Base-by-base conservation (phyloP, 1,284 basidiomycete genomes). In the Moesziomyces antarcticus region DNA sequence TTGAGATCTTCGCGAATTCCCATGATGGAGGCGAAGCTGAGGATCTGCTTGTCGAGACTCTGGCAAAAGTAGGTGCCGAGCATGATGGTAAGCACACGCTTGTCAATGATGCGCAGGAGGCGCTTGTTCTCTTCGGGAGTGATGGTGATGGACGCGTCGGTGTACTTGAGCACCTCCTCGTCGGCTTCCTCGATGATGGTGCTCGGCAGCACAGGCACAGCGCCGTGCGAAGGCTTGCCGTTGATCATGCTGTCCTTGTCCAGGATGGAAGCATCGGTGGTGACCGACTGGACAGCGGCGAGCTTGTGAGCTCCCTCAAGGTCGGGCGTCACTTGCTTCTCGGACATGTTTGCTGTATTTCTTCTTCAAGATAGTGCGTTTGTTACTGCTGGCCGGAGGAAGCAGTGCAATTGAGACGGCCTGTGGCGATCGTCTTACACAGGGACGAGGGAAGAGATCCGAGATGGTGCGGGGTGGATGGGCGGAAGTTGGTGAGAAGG, bases 11-110 rank as follows among this genome's bases (percentile, higher is more conserved):
- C 64, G 48, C 79, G 80, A 53, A 85, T 82, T 24, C 87, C 87
- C 88, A 88, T 89, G 67, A 89, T 89, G 25, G 87, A 87, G 9
- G 88, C 87, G 74, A 88, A 88, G 62, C 86, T 88, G 51, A 88
- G 84, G 14, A 87, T 88, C 21, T 57, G 87, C 80, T 88, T 88
- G 79, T 88, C 88, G 56, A 88, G 79, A 11, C 87, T 85, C 75
- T 89, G 88, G 8, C 85, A 85, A 64, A 81, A 88, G 78, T 89
- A 88, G n/a, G 88, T 88, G 22, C 87, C 82, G 35, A 89, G 86
- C 88, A 89, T 88, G 48, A 88, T 86, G 30, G 82, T 85, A 27
- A 88, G 79, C 13, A 89, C 87, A 24, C 88, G 86, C 68, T 87
- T 88, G 80, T 88, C 87, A 24, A 88, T 83, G 85, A 87, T 86